Conservation (phyloP, 371 early-diverging fungal species). For the Fennellomyces sp. region DNA sequence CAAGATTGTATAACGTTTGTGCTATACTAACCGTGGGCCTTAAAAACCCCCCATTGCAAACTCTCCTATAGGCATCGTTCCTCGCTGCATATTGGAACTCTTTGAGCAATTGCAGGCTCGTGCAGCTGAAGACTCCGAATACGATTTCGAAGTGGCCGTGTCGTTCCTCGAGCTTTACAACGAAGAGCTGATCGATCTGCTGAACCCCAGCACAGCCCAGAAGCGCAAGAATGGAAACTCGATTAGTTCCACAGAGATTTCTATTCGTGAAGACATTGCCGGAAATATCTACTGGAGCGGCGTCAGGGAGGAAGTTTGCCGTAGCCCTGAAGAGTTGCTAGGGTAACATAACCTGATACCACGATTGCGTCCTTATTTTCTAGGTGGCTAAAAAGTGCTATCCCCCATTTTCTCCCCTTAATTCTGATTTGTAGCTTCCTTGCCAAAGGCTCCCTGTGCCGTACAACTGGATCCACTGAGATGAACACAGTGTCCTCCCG, state of each 20-base stretch:
- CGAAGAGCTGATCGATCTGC: slow-evolving; percentile 91
- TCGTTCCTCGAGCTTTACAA: slow-evolving; percentile 98
- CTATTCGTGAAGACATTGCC: slow-evolving; percentile 91
- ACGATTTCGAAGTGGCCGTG: slow-evolving; percentile 66
- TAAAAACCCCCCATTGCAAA: neutral
- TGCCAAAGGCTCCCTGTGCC: slow-evolving; percentile 78
- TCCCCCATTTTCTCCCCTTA: neutral
- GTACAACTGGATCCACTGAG: slow-evolving; percentile 96
- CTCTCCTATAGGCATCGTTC: slow-evolving; percentile 79
- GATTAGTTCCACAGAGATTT: slow-evolving; percentile 26
- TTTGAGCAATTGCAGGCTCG: slow-evolving; percentile 50
- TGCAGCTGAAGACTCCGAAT: slow-evolving; percentile 44
- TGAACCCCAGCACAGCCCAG: slow-evolving; percentile 51
- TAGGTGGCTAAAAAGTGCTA: neutral
- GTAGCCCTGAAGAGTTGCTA: slow-evolving; percentile 78
- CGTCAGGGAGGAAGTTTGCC: slow-evolving; percentile 81
- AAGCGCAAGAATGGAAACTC: slow-evolving; percentile 12
- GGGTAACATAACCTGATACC: slow-evolving; percentile 27
- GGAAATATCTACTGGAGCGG: slow-evolving; percentile 94
- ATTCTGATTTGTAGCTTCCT: slow-evolving; percentile 34
- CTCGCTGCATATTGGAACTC: slow-evolving; percentile 78
- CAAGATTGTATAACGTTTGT: slow-evolving; percentile 4
- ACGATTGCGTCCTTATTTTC: neutral
- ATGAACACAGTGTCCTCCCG: slow-evolving; percentile 98
- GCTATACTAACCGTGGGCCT: neutral